Base-by-base conservation (phyloP, 345 rosid species). In the Eucalyptus victrix region DNA sequence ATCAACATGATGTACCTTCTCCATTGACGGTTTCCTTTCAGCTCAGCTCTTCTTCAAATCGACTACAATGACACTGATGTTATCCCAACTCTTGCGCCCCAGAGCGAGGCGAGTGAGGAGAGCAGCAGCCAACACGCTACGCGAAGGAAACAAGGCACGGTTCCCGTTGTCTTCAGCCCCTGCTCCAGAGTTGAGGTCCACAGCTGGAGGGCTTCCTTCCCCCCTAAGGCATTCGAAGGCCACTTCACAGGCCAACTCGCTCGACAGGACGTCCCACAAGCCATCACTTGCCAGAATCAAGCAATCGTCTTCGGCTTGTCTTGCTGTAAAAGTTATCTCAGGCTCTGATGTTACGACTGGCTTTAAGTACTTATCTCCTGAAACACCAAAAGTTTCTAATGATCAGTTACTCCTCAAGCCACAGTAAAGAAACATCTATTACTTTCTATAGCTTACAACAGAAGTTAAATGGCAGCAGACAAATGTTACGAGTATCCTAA, bases 251-350 rank as follows among this genome's bases (percentile, higher is more conserved):
- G 96, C 98, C 95, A 95, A 49, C 44, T 96, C 95, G 19, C 89
- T 93, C 6, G 96, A 92, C 86, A 96, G 81, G 37, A 96, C 97
- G 80, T 97, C 98, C 98, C 99, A 96, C 87, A 97, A 89, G 37
- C 97, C 98, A 90, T 96, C 98, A 49, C 96, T 96, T 2, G 97
- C 98, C 47, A 95, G 90, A 49, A 97, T 94, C 88, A 97, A 90
- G 89, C 96, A 97, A 19, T 96, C 97, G 18, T 96, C 97, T 49
- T 91, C 94, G 1, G 90, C n/a, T 49, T 94, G 95, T 89, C 97
- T 93, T 56, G 89, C 91, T 17, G 91, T 92, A 58, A 93, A 90
- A 12, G 94, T 93, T 40, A 96, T 91, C 90, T 95, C 96, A 1
- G 98, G 97, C 89, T 95, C 97, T 87, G 97, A 91, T 87, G 90